Percentiles rank a stretch among this genome's conserved stretches.
Conservation (phyloP, 768 basidiomycete genomes). For the Mycena venus region DNA sequence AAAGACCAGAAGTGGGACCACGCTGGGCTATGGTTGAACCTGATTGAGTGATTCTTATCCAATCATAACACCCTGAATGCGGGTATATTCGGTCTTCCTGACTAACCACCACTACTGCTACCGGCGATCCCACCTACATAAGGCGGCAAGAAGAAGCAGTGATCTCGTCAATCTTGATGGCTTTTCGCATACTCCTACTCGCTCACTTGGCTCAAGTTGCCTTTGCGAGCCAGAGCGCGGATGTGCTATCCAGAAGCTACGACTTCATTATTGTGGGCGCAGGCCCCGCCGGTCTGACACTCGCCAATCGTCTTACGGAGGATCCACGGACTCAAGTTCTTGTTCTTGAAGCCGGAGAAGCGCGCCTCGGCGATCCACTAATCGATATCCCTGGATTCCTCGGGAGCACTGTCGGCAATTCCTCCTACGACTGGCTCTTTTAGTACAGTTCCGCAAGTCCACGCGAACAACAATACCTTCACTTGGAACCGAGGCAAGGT, state of each 20-base stretch:
- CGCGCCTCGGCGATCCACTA: conserved; percentile 34
- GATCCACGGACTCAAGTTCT: conserved; percentile 49
- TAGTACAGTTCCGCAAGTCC: conserved; percentile 32
- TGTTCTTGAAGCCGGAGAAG: conserved; percentile 48
- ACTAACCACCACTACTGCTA: too few relatives aligned
- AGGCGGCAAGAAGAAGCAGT: too few relatives aligned
- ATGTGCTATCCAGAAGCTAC: not conserved
- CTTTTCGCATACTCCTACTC: not conserved
- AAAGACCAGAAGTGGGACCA: too few relatives aligned
- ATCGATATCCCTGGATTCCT: conserved; percentile 38
- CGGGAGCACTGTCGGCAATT: conserved; percentile 32
- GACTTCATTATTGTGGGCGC: conserved; percentile 18
- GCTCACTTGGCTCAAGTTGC: not conserved
- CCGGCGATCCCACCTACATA: too few relatives aligned
- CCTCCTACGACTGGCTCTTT: conserved; percentile 39
- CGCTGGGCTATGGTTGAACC: too few relatives aligned
- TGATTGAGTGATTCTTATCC: too few relatives aligned
- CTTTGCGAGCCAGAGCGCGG: not conserved
- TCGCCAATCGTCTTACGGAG: conserved; percentile 54
- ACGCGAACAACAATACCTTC: conserved; percentile 24
- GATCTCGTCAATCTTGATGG: not conserved
- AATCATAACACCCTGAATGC: too few relatives aligned
- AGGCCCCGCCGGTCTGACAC: conserved; percentile 50
- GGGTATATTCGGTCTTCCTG: too few relatives aligned
- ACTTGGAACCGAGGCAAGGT: conserved; percentile 16